phyloP scores from a whole-genome alignment of 805 yeast species.

The Lipomyces orientalis region DNA sequence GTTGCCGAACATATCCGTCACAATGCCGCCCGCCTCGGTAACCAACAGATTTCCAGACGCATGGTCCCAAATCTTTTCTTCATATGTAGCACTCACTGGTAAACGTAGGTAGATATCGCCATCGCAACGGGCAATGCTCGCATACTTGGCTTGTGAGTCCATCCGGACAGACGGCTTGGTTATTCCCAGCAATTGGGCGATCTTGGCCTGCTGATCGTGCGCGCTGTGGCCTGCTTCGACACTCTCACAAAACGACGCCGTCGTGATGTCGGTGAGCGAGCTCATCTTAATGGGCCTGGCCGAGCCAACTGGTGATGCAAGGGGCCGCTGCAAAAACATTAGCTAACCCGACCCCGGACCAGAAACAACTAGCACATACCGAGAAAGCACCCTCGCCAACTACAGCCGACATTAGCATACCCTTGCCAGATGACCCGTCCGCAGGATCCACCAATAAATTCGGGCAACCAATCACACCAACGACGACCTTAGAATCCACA shows the following conservation, averaged over 20 bases:
- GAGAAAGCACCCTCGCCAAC: slow-evolving; percentile 67
- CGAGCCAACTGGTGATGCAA: slow-evolving; percentile 37
- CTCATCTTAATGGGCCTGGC: slow-evolving; percentile 59
- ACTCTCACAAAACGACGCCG: slow-evolving; percentile 81
- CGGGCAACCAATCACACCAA: slow-evolving; percentile 97
- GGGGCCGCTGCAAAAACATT: slow-evolving; percentile 15
- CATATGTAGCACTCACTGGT: slow-evolving; percentile 75
- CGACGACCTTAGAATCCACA: slow-evolving; percentile 79
- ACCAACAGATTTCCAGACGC: slow-evolving; percentile 93
- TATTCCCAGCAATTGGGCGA: slow-evolving; percentile 69
- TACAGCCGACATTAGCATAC: slow-evolving; percentile 79
- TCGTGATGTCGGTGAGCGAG: slow-evolving; percentile 50
- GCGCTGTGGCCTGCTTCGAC: slow-evolving; percentile 96
- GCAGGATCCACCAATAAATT: slow-evolving; percentile 67
- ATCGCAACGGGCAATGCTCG: slow-evolving; percentile 85
- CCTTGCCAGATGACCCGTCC: slow-evolving; percentile 49
- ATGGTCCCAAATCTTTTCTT: slow-evolving; percentile 98
- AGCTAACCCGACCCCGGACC: background rate
- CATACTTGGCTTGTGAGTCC: slow-evolving; percentile 96
- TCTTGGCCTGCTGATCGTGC: slow-evolving; percentile 79
- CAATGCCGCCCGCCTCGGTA: slow-evolving; percentile 88
- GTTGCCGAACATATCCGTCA: slow-evolving; percentile 80
- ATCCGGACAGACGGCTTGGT: slow-evolving; percentile 67
- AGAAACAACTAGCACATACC: slow-evolving; percentile 51
- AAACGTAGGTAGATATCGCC: slow-evolving; percentile 91